Evolutionary conservation across 805 yeast genomes (phyloP).

Genomic region (Cyberlindnera japonica): DNA sequence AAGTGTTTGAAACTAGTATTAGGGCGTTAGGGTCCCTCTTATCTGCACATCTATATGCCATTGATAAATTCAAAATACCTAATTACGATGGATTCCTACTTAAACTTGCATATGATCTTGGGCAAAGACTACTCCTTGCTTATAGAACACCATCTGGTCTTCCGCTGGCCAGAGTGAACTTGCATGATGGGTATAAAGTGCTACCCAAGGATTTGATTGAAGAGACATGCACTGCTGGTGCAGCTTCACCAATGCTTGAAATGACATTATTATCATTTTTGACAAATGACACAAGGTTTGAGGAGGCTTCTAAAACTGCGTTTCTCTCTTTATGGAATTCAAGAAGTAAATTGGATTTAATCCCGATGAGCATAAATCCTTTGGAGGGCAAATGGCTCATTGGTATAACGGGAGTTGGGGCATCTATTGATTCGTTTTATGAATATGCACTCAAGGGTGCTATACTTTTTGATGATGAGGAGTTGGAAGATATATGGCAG

Average conservation of each 20-base stretch:
- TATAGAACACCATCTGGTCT: conserved; percentile 60
- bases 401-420: conserved; percentile 76
- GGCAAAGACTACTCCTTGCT: conserved; percentile 64
- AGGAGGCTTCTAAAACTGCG: conserved; percentile 54
- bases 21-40: conserved; percentile 79
- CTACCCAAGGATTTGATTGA: conserved; percentile 42
- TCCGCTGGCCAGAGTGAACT: conserved; percentile 78
- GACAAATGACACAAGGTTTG: conserved; percentile 73
- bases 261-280: conserved; percentile 70
- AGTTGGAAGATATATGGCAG: conserved; percentile 52
- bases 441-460: conserved; percentile 82
- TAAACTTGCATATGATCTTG: conserved; percentile 69
- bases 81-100: conserved; percentile 72
- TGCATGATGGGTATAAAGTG: conserved; percentile 46
- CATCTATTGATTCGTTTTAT: conserved; percentile 85
- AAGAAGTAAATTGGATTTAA: conserved; percentile 54
- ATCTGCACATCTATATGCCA: conserved; percentile 71
- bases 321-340: conserved; percentile 69
- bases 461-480: conserved; percentile 62
- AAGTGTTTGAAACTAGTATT: conserved; percentile 84
- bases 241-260: conserved; percentile 79
- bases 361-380: conserved; percentile 79
- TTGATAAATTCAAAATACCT: conserved; percentile 30
- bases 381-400: conserved; percentile 52
- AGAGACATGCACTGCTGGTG: conserved; percentile 87